Conservation (phyloP, 257 asterid genomes). For the Plectranthus barbatus region DNA sequence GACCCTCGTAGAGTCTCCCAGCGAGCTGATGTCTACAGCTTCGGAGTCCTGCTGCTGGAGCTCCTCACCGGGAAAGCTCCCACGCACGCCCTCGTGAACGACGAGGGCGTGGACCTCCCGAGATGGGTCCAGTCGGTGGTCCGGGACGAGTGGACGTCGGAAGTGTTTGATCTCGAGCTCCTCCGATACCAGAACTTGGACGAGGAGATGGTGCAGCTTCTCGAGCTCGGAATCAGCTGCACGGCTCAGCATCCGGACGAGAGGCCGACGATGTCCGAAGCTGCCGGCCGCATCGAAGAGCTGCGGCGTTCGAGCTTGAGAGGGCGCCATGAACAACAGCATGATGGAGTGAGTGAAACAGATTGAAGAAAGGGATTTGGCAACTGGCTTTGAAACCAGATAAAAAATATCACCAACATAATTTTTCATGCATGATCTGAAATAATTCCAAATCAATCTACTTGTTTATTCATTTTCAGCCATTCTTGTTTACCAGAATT, state of each 20-base stretch:
- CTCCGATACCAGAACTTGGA: conserved; percentile 45
- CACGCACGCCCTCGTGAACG: too few relatives aligned
- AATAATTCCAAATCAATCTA: conserved; percentile 14
- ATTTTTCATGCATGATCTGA: not conserved
- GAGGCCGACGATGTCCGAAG: conserved; percentile 59
- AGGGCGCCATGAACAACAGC: conserved; percentile 22
- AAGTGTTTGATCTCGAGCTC: too few relatives aligned
- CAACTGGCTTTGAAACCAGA: not conserved
- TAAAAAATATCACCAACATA: not conserved
- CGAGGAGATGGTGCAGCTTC: conserved; percentile 76
- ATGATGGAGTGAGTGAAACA: conserved; percentile 47
- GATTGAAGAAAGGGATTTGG: conserved; percentile 13
- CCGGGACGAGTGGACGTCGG: too few relatives aligned
- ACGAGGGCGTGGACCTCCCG: too few relatives aligned
- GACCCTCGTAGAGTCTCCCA: too few relatives aligned
- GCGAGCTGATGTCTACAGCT: too few relatives aligned
- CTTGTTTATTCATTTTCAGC: too few relatives aligned
- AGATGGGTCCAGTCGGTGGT: too few relatives aligned
- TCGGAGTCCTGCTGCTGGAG: too few relatives aligned
- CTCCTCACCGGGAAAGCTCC: too few relatives aligned
- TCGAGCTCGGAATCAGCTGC: conserved; percentile 78
- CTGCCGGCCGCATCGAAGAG: conserved; percentile 39
- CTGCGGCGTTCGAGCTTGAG: conserved; percentile 26
- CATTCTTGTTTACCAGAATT: too few relatives aligned
- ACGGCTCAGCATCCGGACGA: conserved; percentile 68